Conservation (phyloP, 441 rosid species). For the Metrosideros polymorpha region DNA sequence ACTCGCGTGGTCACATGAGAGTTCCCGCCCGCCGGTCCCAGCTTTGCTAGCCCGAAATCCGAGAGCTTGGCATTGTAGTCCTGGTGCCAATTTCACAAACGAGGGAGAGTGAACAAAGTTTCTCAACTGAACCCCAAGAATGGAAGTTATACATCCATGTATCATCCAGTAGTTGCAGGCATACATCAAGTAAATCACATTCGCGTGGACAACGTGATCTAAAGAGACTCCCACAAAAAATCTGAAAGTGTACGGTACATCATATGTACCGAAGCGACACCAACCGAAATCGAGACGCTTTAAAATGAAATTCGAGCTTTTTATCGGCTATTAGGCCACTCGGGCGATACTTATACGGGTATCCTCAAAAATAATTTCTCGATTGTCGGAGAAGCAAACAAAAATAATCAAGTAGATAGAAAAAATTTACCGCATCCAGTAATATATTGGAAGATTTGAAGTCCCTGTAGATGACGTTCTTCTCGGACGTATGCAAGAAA, state of each 20-base stretch:
- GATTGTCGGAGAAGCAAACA: neutral
- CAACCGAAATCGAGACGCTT: neutral
- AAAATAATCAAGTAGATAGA: neutral
- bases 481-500: constrained; percentile 5
- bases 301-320: neutral
- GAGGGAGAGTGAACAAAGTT: neutral
- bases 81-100: neutral
- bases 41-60: constrained; percentile 14
- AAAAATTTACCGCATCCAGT: neutral
- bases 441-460: constrained; percentile 14
- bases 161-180: neutral
- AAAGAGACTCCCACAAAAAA: neutral
- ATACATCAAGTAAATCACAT: neutral
- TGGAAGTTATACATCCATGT: neutral
- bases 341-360: neutral
- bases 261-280: neutral
- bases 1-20: constrained; percentile 6
- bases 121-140: neutral
- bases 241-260: neutral
- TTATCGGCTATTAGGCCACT: neutral
- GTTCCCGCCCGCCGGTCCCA: constrained; percentile 5
- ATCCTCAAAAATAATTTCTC: neutral
- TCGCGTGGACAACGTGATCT: neutral
- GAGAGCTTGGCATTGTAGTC: constrained; percentile 12
- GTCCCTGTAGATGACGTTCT: constrained; percentile 7